phyloP scores from a whole-genome alignment of 768 basidiomycete species.

The Tulasnella sp. region DNA sequence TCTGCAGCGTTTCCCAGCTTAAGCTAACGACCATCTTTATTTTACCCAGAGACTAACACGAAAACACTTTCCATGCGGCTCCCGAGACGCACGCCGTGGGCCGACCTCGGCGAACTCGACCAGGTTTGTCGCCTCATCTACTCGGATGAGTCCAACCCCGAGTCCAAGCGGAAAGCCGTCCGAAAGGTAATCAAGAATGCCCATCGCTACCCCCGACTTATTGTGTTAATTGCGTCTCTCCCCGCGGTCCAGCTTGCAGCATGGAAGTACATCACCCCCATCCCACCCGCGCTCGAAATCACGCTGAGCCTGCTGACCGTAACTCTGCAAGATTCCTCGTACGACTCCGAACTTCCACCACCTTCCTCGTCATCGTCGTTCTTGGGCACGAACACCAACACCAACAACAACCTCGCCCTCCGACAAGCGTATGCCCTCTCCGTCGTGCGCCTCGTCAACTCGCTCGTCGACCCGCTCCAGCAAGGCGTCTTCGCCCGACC shows the following conservation, averaged over 20 bases:
- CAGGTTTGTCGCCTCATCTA: constrained; percentile 69
- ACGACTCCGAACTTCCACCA: constrained; percentile 22
- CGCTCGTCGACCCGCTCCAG: constrained; percentile 90
- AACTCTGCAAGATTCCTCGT: constrained; percentile 37
- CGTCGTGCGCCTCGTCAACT: constrained; percentile 83
- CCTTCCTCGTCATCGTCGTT: neutral
- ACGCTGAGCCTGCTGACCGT: constrained; percentile 51
- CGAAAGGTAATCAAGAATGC: constrained; percentile 38
- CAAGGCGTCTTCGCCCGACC: constrained; percentile 80
- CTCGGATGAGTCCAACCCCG: constrained; percentile 45
- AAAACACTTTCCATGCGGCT: constrained; percentile 40
- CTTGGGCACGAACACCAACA: neutral
- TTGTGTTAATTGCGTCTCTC: neutral
- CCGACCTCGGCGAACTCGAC: constrained; percentile 54
- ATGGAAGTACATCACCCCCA: constrained; percentile 59
- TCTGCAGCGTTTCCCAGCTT: too few species aligned
- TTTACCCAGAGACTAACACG: too few species aligned
- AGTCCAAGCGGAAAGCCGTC: constrained; percentile 46
- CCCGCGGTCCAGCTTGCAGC: constrained; percentile 47
- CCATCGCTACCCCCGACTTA: neutral
- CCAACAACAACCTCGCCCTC: constrained; percentile 32
- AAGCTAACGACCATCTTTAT: too few species aligned
- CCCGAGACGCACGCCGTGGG: constrained; percentile 76
- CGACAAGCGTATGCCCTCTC: constrained; percentile 73
- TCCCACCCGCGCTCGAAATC: constrained; percentile 78